These are phyloP conservation scores for Neurospora tetrasperma DNA, from an alignment of 495 filamentous ascomycete genomes.

Conservation along the genomic window DNA sequence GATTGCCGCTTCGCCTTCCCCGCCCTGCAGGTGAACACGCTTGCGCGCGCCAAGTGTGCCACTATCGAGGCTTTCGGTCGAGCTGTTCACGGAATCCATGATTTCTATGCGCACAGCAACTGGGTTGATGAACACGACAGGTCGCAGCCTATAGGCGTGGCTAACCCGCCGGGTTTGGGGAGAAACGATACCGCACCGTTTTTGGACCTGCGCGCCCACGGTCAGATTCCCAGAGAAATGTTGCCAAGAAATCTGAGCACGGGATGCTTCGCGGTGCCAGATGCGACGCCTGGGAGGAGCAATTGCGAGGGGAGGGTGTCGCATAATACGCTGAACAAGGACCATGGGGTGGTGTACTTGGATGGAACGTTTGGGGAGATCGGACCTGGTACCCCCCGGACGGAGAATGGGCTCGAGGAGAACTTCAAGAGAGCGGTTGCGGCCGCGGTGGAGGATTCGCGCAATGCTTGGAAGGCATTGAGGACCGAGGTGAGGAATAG, in stretches of 20 bases:
- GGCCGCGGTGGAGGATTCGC: constrained; percentile 13
- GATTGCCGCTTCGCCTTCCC: constrained; percentile 19
- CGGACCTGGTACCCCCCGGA: constrained; percentile 8
- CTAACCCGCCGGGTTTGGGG: constrained; percentile 17
- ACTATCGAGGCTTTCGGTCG: constrained; percentile 17
- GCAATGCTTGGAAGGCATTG: constrained; percentile 10
- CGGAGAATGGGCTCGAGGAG: constrained; percentile 1
- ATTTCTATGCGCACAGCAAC: constrained; percentile 24
- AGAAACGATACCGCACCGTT: constrained; percentile 16
- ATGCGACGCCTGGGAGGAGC: constrained; percentile 10
- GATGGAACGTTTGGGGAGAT: constrained; percentile 14
- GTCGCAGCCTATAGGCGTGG: constrained; percentile 10
- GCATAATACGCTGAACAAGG: constrained; percentile 16
- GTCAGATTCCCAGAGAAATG: constrained; percentile 10
- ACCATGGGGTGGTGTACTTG: constrained; percentile 17
- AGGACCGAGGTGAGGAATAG: constrained; percentile 6
- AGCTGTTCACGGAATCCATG: constrained; percentile 15
- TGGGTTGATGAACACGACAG: constrained; percentile 16
- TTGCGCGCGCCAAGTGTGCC: constrained; percentile 17
- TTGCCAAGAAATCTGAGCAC: constrained; percentile 18
- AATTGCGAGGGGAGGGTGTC: constrained; percentile 16
- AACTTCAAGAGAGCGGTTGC: constrained; percentile 16
- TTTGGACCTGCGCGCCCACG: constrained; percentile 11
- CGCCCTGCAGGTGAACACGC: constrained; percentile 7
- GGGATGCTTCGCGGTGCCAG: constrained; percentile 17